Evolutionary conservation across 345 rosid genomes (phyloP), one percentile per base, ranked within the genome.

Genomic region (Acer saccharum): DNA sequence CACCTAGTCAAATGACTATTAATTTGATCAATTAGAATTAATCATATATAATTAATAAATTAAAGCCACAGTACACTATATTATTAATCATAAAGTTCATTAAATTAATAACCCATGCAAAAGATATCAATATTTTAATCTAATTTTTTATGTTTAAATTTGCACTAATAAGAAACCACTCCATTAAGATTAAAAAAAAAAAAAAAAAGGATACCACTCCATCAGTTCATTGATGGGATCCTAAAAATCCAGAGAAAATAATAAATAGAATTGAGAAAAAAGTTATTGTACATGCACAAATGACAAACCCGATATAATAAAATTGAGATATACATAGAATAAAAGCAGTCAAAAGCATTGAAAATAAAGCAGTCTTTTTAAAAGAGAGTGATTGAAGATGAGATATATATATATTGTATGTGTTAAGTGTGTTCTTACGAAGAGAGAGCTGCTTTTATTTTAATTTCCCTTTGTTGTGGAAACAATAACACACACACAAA

Each of bases 321-420:
- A 2, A 60, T 16, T 16, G 50, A 35, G 39, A 35, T 4, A 35
- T 35, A 35, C 39, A 35, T 35, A 35, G 25, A 23, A 29, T 35
- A 73, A 54, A 81, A 72, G 68, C 69, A 77, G 43, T 52, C 76
- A n/a, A 58, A 70, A 67, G 79, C 61, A 71, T 2, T 0, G 39
- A 4, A 35, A 35, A 35, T 35, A 35, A 35, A 35, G 39, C 39
- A 35, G 9, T 72, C n/a, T 58, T 71, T 32, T 32, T 44, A 72
- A 72, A 72, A 32, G 57, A 8, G 3, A 65, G 18, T 54, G 14
- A 63, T 27, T 63, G 66, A 63, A 57, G 62, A 4, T 57, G 8
- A 57, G 62, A 57, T 8, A 41, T 6, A 6, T 6, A 23, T 23
- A 41, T 6, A 41, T 57, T 18, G 18, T 11, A 57, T 6, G 21